A percentile compares a stretch with the other conserved stretches of the same genome.
phyloP scores from a whole-genome alignment of 2,329 filamentous ascomycete genomes.

The Xylariomycetidae sp. region DNA sequence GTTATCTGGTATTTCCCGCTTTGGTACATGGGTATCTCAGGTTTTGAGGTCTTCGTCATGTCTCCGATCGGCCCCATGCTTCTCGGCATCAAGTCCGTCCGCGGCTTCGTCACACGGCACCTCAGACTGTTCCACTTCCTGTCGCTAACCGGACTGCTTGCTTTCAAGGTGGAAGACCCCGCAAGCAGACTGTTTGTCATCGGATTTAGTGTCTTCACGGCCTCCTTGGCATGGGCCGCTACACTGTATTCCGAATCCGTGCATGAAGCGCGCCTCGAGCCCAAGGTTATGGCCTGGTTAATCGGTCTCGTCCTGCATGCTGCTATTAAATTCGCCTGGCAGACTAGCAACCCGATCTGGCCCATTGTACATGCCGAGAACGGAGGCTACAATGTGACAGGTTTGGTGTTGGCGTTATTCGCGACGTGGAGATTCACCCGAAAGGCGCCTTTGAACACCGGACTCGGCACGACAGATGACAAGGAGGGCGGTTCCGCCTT shows the following conservation, averaged over 20 bases:
- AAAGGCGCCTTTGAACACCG: conserved; percentile 45
- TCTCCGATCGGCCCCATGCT: conserved; percentile 74
- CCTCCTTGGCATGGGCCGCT: conserved; percentile 78
- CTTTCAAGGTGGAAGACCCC: conserved; percentile 70
- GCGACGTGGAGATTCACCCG: conserved; percentile 73
- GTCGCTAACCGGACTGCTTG: conserved; percentile 70
- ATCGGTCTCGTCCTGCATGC: conserved; percentile 80
- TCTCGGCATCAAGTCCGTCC: conserved; percentile 64
- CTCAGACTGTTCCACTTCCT: conserved; percentile 67
- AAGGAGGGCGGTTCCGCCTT: conserved; percentile 58
- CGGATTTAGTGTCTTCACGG: conserved; percentile 72
- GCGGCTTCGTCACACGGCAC: conserved; percentile 62
- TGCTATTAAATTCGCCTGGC: conserved; percentile 85
- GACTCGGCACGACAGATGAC: conserved; percentile 21
- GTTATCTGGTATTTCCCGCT: conserved; percentile 97
- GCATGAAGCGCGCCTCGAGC: conserved; percentile 71
- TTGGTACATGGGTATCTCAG: conserved; percentile 98
- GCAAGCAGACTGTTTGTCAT: conserved; percentile 73
- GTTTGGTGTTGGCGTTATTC: conserved; percentile 67
- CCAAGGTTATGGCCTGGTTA: conserved; percentile 72
- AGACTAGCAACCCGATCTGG: conserved; percentile 96
- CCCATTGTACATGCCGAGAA: conserved; percentile 85
- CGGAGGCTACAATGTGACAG: conserved; percentile 86
- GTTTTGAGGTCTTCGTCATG: conserved; percentile 88
- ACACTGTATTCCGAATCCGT: conserved; percentile 73